phyloP scores from a whole-genome alignment of 495 filamentous ascomycete genomes.

The Aspergillus indologenus region DNA sequence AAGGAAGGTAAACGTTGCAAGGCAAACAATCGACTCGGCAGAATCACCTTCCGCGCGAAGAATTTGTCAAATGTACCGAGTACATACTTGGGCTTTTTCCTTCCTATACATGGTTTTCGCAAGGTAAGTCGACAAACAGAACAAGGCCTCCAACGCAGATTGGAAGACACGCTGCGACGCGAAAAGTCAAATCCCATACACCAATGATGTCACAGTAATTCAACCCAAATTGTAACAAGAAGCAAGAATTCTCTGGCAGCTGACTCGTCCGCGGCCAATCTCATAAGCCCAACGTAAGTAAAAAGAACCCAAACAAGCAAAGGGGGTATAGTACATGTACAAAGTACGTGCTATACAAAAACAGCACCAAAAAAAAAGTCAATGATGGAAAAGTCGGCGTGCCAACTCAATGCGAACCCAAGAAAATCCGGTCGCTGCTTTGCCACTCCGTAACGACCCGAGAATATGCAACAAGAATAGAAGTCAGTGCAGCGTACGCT shows the following conservation, averaged over 20 bases:
- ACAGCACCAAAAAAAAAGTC: conserved; percentile 12
- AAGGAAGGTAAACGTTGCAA: background rate
- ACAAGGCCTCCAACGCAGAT: background rate
- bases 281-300: conserved; percentile 1
- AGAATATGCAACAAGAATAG: conserved; percentile 18
- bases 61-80: background rate
- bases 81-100: background rate
- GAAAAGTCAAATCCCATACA: conserved; percentile 4
- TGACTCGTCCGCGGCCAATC: conserved; percentile 17
- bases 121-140: background rate
- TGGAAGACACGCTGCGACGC: background rate
- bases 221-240: conserved; percentile 10
- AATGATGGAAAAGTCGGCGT: conserved; percentile 12
- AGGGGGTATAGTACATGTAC: conserved; percentile 16
- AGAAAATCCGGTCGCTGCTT: conserved; percentile 14
- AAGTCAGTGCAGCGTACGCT: conserved; percentile 7
- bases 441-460: conserved; percentile 16
- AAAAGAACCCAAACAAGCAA: conserved; percentile 11
- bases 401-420: conserved; percentile 15
- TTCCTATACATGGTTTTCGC: background rate
- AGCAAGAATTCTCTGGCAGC: conserved; percentile 14
- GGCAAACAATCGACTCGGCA: background rate
- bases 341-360: conserved; percentile 17
- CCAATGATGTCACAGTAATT: conserved; percentile 10
- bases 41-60: background rate